These are phyloP conservation scores for Boletus smithii DNA, from an alignment of 1,284 basidiomycete genomes.

Conservation along the genomic window DNA sequence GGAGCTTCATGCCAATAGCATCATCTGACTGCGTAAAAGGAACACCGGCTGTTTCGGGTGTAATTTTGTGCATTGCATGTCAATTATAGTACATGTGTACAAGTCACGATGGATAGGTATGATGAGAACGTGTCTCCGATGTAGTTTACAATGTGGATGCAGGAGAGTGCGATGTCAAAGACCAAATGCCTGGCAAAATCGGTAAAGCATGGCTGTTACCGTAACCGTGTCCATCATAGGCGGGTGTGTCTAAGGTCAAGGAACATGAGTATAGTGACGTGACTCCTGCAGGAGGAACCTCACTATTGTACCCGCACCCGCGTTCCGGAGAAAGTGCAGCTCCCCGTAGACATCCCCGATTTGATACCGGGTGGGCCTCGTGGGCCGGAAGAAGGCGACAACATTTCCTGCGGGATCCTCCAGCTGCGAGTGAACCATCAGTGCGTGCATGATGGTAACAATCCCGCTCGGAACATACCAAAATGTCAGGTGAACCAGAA, in stretches of 20 bases:
- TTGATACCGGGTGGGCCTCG: conserved; percentile 70
- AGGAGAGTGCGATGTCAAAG: conserved; percentile 42
- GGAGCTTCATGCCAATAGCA: conserved; percentile 10
- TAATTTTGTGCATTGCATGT: conserved; percentile 30
- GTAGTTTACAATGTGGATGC: conserved; percentile 36
- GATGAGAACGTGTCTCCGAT: conserved; percentile 29
- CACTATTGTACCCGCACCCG: conserved; percentile 77
- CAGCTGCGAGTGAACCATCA: conserved; percentile 45
- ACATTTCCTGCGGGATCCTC: conserved; percentile 64
- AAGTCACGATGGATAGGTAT: conserved; percentile 30
- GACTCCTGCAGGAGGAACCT: conserved; percentile 19
- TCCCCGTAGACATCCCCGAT: conserved; percentile 81
- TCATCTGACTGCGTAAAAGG: conserved; percentile 25
- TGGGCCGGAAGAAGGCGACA: conserved; percentile 75
- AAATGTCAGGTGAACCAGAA: conserved; percentile 52
- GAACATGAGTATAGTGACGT: conserved; percentile 25
- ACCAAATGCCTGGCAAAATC: conserved; percentile 68
- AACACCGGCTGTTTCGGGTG: conserved; percentile 22
- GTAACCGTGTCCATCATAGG: conserved; percentile 84
- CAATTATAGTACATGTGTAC: conserved; percentile 35
- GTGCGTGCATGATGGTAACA: conserved; percentile 17
- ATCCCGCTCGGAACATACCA: conserved; percentile 46
- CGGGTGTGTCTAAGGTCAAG: conserved; percentile 62
- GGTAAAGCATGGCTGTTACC: conserved; percentile 78
- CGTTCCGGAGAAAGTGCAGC: conserved; percentile 72